Conservation (phyloP, 73 alveolate species). For the Chromera velia region DNA sequence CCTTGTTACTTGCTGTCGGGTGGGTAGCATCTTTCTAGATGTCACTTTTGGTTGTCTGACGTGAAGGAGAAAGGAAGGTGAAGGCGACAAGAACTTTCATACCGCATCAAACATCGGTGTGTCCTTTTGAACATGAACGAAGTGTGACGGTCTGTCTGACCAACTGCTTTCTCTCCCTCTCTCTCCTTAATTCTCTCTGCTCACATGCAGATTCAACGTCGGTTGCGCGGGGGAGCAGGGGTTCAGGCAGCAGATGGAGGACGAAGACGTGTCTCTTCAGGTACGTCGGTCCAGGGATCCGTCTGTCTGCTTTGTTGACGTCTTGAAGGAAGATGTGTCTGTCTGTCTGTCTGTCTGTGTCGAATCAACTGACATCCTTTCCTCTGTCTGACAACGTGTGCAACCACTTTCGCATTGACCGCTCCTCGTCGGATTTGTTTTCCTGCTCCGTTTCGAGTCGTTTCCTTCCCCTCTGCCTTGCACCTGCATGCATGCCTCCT, state of each 20-base stretch:
- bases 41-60: too few relatives aligned
- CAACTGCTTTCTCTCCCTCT: neutral
- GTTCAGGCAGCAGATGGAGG: slow-evolving; percentile 55
- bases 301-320: too few relatives aligned
- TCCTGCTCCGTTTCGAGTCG: neutral
- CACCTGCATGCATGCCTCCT: too few relatives aligned
- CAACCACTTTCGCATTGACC: neutral
- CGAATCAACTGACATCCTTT: too few relatives aligned
- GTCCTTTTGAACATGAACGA: neutral
- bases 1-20: too few relatives aligned
- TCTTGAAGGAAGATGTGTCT: too few relatives aligned
- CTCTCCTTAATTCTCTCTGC: slow-evolving; percentile 28
- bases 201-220: slow-evolving; percentile 64
- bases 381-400: too few relatives aligned
- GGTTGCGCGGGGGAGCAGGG: slow-evolving; percentile 56
- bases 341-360: too few relatives aligned
- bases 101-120: too few relatives aligned
- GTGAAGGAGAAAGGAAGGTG: too few relatives aligned
- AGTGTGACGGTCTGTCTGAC: neutral
- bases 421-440: neutral
- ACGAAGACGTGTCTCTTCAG: neutral
- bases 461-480: neutral
- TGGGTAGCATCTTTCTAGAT: too few relatives aligned
- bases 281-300: neutral
- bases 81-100: too few relatives aligned